Evolutionary conservation across 441 rosid species (phyloP).

Genomic region (Populus trichocarpa): DNA sequence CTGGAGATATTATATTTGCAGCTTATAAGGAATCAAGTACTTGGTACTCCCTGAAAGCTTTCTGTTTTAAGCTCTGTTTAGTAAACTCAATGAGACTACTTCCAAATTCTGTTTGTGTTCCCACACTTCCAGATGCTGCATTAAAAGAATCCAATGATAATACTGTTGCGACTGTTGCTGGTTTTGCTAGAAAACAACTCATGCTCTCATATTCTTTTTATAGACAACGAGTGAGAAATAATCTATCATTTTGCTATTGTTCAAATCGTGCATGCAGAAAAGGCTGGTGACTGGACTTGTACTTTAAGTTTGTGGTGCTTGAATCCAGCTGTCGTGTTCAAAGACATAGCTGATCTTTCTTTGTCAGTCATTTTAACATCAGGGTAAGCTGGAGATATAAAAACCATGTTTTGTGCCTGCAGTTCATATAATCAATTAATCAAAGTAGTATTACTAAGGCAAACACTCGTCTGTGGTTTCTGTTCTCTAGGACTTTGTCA

Average conservation of each 20-base stretch:
- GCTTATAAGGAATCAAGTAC: neutral
- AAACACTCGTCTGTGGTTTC: slow-evolving; percentile 13
- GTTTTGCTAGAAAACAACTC: neutral
- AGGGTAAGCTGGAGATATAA: slow-evolving; percentile 56
- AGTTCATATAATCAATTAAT: neutral
- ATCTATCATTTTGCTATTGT: slow-evolving; percentile 14
- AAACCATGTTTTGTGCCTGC: neutral
- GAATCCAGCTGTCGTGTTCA: slow-evolving; percentile 94
- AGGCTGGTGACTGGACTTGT: slow-evolving; percentile 55
- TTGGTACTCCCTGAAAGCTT: neutral
- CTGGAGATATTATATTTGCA: neutral
- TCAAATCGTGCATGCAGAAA: slow-evolving; percentile 47
- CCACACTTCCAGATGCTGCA: neutral
- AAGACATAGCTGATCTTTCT: slow-evolving; percentile 82
- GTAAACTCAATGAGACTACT: neutral
- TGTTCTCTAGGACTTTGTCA: slow-evolving; percentile 70
- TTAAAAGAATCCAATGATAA: neutral
- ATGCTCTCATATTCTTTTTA: neutral
- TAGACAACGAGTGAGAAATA: neutral
- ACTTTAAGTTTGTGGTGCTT: slow-evolving; percentile 94
- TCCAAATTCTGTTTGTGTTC: neutral
- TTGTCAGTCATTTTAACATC: slow-evolving; percentile 90
- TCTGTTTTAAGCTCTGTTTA: neutral
- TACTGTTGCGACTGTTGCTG: neutral
- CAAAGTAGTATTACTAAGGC: neutral